These are phyloP conservation scores for Rossbeevera mucosa DNA, from an alignment of 768 basidiomycete genomes.

Conservation along the genomic window DNA sequence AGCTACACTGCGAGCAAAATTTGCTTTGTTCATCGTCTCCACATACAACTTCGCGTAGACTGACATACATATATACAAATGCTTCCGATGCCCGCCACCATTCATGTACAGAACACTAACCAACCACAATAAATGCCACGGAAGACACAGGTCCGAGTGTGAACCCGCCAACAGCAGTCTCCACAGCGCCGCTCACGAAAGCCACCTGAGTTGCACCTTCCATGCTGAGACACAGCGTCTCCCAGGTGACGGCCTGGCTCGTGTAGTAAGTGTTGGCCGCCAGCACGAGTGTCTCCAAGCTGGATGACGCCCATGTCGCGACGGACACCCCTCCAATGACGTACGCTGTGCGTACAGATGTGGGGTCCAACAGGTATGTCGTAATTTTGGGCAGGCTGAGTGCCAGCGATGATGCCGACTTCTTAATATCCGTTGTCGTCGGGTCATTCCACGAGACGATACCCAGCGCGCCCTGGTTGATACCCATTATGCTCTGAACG, in stretches of 20 bases:
- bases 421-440: constrained; percentile 48
- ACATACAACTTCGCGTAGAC: no score
- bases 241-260: constrained; percentile 30
- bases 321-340: constrained; percentile 41
- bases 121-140: background rate
- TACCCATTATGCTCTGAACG: constrained; percentile 57
- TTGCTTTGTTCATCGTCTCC: no score
- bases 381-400: constrained; percentile 41
- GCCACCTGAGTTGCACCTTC: background rate
- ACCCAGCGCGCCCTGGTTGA: constrained; percentile 68
- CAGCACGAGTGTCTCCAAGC: constrained; percentile 40
- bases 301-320: constrained; percentile 43
- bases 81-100: no score
- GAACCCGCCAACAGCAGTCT: constrained; percentile 11
- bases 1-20: no score
- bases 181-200: constrained; percentile 16
- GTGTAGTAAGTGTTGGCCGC: constrained; percentile 49
- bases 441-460: constrained; percentile 50
- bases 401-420: constrained; percentile 47
- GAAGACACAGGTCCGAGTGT: constrained; percentile 23
- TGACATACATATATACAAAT: no score
- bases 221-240: constrained; percentile 24
- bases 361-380: constrained; percentile 42
- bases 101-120: no score
- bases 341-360: constrained; percentile 36